Conservation (phyloP, 108 stramenopile species). For the Pelagomonas calceolata region DNA sequence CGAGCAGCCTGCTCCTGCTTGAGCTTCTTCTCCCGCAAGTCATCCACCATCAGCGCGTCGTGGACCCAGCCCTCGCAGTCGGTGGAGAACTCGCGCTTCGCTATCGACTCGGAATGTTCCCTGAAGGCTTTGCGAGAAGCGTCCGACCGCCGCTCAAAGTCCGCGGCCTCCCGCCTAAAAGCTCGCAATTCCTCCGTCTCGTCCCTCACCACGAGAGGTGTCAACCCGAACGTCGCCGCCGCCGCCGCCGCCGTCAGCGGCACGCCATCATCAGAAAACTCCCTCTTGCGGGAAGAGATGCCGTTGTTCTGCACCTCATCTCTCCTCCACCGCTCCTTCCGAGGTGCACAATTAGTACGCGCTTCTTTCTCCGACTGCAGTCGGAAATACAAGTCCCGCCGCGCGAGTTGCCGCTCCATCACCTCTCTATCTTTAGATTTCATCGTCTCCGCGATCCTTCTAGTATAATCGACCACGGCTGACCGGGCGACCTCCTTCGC, state of each 20-base stretch:
- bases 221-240: not conserved
- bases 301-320: not conserved
- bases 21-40: not conserved
- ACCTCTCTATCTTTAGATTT: no score
- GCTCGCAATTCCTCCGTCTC: not conserved
- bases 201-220: not conserved
- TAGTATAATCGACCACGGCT: no score
- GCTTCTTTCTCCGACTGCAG: no score
- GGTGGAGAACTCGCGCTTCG: not conserved
- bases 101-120: not conserved
- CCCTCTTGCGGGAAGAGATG: not conserved
- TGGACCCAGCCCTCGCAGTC: not conserved
- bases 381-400: no score
- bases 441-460: no score
- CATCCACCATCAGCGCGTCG: not conserved
- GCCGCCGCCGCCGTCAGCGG: not conserved
- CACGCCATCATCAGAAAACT: not conserved
- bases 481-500: no score
- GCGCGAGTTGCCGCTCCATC: no score
- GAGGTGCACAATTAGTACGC: no score
- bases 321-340: not conserved
- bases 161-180: not conserved
- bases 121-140: no score
- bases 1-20: not conserved
- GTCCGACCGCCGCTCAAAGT: not conserved